A percentile compares a stretch with the other conserved stretches of the same genome.
Evolutionary conservation across 768 basidiomycete genomes (phyloP).

Genomic region (Coprinopsis marcescibilis): DNA sequence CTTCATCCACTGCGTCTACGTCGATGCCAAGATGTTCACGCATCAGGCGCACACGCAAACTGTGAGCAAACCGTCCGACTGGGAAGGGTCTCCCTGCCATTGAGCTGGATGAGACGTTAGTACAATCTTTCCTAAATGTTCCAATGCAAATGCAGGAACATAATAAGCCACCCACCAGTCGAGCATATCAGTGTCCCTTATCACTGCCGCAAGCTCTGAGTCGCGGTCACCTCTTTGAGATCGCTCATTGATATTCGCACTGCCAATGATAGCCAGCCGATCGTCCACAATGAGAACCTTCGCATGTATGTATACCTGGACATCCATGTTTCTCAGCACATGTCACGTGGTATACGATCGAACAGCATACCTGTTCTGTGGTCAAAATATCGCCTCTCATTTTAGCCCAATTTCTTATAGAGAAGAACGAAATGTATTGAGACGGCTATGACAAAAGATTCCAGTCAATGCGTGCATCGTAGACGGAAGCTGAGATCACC

Average conservation of each 20-base stretch:
- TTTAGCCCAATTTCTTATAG: slow-evolving; percentile 90
- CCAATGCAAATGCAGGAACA: neutral
- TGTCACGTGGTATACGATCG: neutral
- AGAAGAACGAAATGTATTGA: slow-evolving; percentile 88
- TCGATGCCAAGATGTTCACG: slow-evolving; percentile 94
- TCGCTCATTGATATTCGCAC: slow-evolving; percentile 97
- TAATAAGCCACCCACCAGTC: slow-evolving; percentile 78
- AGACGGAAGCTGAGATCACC: slow-evolving; percentile 4
- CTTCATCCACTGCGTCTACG: slow-evolving; percentile 81
- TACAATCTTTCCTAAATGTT: neutral
- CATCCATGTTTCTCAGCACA: neutral
- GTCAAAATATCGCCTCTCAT: slow-evolving; percentile 77
- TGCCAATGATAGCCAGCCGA: slow-evolving; percentile 88
- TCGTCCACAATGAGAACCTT: slow-evolving; percentile 93
- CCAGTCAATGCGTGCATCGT: neutral
- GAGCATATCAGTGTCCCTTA: slow-evolving; percentile 96
- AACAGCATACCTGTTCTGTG: slow-evolving; percentile 68
- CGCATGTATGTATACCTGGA: slow-evolving; percentile 82
- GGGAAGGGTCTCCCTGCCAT: slow-evolving; percentile 95
- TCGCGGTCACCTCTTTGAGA: slow-evolving; percentile 95
- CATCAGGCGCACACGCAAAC: slow-evolving; percentile 90
- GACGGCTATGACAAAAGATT: slow-evolving; percentile 54
- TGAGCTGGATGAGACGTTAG: slow-evolving; percentile 39
- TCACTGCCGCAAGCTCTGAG: slow-evolving; percentile 89
- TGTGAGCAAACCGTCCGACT: slow-evolving; percentile 96